phyloP scores from a whole-genome alignment of 169 alveolate genomes.

The Babesia bigemina region DNA sequence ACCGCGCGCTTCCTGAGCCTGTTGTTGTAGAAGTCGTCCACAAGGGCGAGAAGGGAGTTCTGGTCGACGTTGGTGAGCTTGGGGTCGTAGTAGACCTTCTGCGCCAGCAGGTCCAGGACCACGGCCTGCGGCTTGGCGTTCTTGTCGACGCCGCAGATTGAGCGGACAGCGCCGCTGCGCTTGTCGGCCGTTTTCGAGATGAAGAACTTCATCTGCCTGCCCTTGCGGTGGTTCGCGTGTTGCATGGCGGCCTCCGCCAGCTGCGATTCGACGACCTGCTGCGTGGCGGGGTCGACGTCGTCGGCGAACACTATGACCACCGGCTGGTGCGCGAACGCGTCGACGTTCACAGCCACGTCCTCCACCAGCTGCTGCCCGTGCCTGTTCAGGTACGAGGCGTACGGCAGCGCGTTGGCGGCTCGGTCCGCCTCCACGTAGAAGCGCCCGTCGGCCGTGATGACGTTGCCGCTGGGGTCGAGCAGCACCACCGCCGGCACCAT shows the following conservation, averaged over 20 bases:
- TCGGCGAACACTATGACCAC: slow-evolving; percentile 61
- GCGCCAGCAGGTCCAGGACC: slow-evolving; percentile 49
- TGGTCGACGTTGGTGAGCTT: slow-evolving; percentile 25
- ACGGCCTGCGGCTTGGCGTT: slow-evolving; percentile 23
- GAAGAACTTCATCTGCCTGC: slow-evolving; percentile 54
- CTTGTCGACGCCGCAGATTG: slow-evolving; percentile 33
- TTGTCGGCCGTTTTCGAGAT: slow-evolving; percentile 36
- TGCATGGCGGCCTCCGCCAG: slow-evolving; percentile 39
- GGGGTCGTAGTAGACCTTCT: slow-evolving; percentile 46
- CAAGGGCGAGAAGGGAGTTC: slow-evolving; percentile 32
- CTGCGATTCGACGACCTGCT: slow-evolving; percentile 24
- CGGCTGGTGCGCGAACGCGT: slow-evolving; percentile 64
- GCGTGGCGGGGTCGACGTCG: slow-evolving; percentile 26
- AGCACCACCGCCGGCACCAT: slow-evolving; percentile 43
- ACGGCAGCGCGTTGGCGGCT: slow-evolving; percentile 48
- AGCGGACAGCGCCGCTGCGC: slow-evolving; percentile 39
- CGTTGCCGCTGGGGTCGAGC: slow-evolving; percentile 64
- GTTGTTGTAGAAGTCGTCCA: slow-evolving; percentile 43
- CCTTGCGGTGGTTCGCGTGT: slow-evolving; percentile 47
- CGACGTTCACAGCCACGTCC: slow-evolving; percentile 52
- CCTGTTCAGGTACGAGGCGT: slow-evolving; percentile 23
- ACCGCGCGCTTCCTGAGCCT: neutral
- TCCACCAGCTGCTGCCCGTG: slow-evolving; percentile 30
- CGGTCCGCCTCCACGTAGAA: slow-evolving; percentile 63
- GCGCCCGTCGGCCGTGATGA: slow-evolving; percentile 48